Base-by-base conservation (phyloP, 2,329 filamentous ascomycete genomes). In the Cordyceps militaris region DNA sequence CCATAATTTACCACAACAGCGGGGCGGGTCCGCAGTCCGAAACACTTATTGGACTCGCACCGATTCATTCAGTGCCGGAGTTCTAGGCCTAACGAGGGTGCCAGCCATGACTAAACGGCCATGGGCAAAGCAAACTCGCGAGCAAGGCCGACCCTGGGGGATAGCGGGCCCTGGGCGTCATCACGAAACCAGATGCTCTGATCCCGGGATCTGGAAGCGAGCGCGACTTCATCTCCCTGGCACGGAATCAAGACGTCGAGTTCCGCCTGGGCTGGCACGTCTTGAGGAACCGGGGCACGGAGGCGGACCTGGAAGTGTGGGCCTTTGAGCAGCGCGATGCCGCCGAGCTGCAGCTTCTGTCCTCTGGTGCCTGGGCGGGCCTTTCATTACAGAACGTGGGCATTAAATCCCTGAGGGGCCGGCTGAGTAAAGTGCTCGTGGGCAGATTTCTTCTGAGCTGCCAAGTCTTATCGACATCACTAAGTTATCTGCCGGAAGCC, bases 221-320 rank as follows among this genome's bases (percentile, higher is more conserved):
- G 24, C n/a, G 26, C 24, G 19, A 30, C 3, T 53, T 53, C 13
- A 28, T 53, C 24, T 53, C 50, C n/a, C 24, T 53, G 36, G 24
- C 24, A 21, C 0, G 81, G 84, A 81, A 81, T 53, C 62, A 71
- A 2, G 73, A 80, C 10, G 71, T 79, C 0, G 64, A 73, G 4
- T 76, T 83, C 21, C 66, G 70, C 0, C 74, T 81, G 0, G 79
- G 80, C 0, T 84, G 79, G 78, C 79, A 82, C 56, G 74, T 81
- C 0, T 65, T 83, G 2, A 73, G 71, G 32, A 82, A 81, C 60
- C 68, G 73, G 6, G 70, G 72, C 57, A 77, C 67, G 14, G 70
- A 75, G 56, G 68, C 63, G n/a, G 61, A 69, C 19, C 32, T 36
- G 19, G 48, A 40, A 36, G n/a, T 63, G 13, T 63, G 62, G 55